Evolutionary conservation across 495 filamentous ascomycete species (phyloP).

Genomic region (Margaritispora aquatica): DNA sequence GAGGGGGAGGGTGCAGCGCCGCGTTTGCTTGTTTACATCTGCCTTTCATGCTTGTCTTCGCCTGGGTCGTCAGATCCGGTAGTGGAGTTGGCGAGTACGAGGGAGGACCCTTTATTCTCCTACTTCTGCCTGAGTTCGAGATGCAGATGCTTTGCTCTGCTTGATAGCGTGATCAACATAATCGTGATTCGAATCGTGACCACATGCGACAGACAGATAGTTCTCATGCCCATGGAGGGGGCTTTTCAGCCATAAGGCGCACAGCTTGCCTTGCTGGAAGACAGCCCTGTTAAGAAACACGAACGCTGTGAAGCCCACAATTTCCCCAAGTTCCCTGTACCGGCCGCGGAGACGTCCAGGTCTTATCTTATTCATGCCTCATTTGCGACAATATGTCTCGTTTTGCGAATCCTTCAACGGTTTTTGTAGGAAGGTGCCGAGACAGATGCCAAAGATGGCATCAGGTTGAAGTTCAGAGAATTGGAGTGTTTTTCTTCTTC

Average conservation of each 20-base stretch:
- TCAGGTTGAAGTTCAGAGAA: not conserved
- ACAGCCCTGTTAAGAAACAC: not conserved
- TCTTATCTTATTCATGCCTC: not conserved
- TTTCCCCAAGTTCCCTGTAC: not conserved
- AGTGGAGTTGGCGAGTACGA: not conserved
- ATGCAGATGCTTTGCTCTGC: not conserved
- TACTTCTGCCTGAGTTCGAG: not conserved
- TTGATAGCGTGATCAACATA: not conserved
- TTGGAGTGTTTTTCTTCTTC: not conserved
- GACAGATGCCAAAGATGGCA: not conserved
- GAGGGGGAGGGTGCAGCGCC: not conserved
- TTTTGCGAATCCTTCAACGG: not conserved
- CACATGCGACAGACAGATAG: not conserved
- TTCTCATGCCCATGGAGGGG: not conserved
- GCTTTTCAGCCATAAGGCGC: not conserved
- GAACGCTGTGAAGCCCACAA: not conserved
- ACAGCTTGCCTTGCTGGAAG: not conserved
- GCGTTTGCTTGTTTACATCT: not conserved
- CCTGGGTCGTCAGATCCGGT: not conserved
- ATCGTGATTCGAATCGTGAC: not conserved
- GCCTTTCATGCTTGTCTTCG: not conserved
- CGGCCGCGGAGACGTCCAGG: not conserved
- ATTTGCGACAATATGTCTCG: not conserved
- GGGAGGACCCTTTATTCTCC: not conserved
- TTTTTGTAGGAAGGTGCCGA: not conserved